Evolutionary conservation across 371 early-diverging fungal genomes (phyloP), one percentile per base, ranked within the genome.

Genomic region (Lichtheimia corymbifera): DNA sequence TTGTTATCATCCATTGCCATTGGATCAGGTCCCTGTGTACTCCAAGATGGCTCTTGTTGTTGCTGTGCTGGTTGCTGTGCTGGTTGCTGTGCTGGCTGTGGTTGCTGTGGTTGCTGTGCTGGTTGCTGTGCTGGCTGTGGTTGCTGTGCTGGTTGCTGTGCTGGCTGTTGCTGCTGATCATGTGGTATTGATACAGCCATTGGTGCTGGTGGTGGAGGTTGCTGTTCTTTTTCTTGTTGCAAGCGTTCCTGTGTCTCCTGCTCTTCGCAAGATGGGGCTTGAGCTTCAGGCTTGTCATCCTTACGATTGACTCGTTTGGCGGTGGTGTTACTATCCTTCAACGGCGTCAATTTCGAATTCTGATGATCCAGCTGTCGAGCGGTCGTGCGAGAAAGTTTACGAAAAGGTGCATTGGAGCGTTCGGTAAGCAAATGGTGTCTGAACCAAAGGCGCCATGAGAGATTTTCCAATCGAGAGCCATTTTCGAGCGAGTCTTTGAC

Each of bases 391-490:
- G 83, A 76, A 30, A 82, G 57, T 43, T 71, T 76, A 50, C 64
- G 66, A 47, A 79, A 80, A 15, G 64, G 55, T 17, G 65, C 63
- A 35, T 63, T 61, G 3, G 66, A 66, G n/a, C 68, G 65, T 24
- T 83, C 81, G 35, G 80, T 88, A 72, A 91, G 76, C 15, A 70
- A 40, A 51, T 79, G 73, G 50, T 79, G 79, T 49, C 70, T 63
- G 63, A 90, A 88, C 93, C 93, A 92, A 35, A 94, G 74, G 54
- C 95, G 75, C 95, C 95, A 95, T 4, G 91, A 88, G 66, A 95
- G 75, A 66, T 95, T 95, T 68, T 95, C 95, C n/a, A 94, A 74
- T 43, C 95, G 77, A 27, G 86, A 86, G 11, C 94, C 95, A 63
- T 93, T 89, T 59, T 91, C 92, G 9, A 95, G 75, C 18, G 93